A percentile compares a stretch with the other conserved stretches of the same genome.
phyloP scores from a whole-genome alignment of 768 basidiomycete genomes.

The Mycena kentingensis region DNA sequence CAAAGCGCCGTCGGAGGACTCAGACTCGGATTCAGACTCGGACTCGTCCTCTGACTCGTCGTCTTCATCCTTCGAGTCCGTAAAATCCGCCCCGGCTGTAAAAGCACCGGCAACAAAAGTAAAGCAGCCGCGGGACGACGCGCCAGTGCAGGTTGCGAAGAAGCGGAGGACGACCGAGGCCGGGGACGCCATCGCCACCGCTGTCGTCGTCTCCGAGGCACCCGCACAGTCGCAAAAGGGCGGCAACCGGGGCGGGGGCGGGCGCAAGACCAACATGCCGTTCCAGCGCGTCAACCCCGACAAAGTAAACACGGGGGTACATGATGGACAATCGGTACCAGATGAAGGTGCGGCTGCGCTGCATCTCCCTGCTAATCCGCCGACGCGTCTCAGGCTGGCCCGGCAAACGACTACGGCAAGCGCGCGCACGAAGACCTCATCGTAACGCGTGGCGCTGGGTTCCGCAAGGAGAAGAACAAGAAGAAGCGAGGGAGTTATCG shows the following conservation, averaged over 20 bases:
- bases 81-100: conserved; percentile 24
- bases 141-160: conserved; percentile 50
- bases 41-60: conserved; percentile 20
- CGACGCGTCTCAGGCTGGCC: conserved; percentile 50
- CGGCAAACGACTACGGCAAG: conserved; percentile 82
- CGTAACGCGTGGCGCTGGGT: conserved; percentile 91
- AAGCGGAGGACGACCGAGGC: conserved; percentile 59
- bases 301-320: conserved; percentile 41
- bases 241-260: conserved; percentile 32
- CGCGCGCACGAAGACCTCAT: conserved; percentile 85
- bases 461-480: conserved; percentile 99
- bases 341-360: conserved; percentile 58
- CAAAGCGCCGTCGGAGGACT: conserved; percentile 17
- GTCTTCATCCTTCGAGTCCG: conserved; percentile 27
- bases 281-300: conserved; percentile 82
- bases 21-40: conserved; percentile 32
- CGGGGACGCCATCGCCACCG: conserved; percentile 51
- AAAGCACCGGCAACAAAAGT: conserved; percentile 10
- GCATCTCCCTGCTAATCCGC: conserved; percentile 7
- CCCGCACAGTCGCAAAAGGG: conserved; percentile 14
- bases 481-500: conserved; percentile 95
- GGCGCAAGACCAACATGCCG: conserved; percentile 55
- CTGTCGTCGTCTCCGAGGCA: conserved; percentile 33
- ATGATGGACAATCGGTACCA: conserved; percentile 76
- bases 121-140: conserved; percentile 8